Evolutionary conservation across 2,329 filamentous ascomycete genomes (phyloP).

Genomic region (Penicillium hesseltinei): DNA sequence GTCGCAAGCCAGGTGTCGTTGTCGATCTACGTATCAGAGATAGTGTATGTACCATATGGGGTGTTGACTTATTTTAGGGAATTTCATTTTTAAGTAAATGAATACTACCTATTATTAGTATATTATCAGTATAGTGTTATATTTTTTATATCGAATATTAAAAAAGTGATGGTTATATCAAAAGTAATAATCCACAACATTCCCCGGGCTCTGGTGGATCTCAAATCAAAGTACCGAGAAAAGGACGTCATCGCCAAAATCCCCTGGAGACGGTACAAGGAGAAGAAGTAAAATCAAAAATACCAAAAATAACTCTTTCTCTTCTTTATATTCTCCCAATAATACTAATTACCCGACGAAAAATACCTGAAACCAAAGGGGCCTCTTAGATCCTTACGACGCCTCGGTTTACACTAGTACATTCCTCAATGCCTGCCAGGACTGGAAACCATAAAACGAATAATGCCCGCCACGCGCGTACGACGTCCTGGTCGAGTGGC

Average conservation of each 20-base stretch:
- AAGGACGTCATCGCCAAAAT: slow-evolving; percentile 1
- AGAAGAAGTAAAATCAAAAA: neutral
- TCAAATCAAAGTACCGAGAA: neutral
- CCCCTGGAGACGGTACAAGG: slow-evolving; percentile 3
- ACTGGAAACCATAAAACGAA: slow-evolving; percentile 26
- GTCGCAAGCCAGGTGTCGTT: slow-evolving; percentile 10
- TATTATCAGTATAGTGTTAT: neutral
- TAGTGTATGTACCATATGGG: neutral
- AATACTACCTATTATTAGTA: neutral
- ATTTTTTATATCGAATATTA: neutral
- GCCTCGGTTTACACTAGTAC: slow-evolving; percentile 20
- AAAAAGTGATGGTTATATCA: neutral
- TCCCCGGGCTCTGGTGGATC: neutral
- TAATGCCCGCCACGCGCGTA: slow-evolving; percentile 38
- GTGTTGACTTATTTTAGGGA: neutral
- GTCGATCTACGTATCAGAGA: slow-evolving; percentile 5
- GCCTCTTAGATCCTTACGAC: slow-evolving; percentile 2
- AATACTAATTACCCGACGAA: slow-evolving; percentile 10
- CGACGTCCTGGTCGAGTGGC: slow-evolving; percentile 38
- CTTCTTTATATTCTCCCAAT: neutral
- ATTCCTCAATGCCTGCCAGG: slow-evolving; percentile 26
- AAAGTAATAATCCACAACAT: neutral
- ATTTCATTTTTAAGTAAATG: neutral
- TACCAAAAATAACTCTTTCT: neutral
- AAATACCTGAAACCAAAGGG: slow-evolving; percentile 20